phyloP scores from a whole-genome alignment of 148 eudicot genomes.

The Camellia japonica region DNA sequence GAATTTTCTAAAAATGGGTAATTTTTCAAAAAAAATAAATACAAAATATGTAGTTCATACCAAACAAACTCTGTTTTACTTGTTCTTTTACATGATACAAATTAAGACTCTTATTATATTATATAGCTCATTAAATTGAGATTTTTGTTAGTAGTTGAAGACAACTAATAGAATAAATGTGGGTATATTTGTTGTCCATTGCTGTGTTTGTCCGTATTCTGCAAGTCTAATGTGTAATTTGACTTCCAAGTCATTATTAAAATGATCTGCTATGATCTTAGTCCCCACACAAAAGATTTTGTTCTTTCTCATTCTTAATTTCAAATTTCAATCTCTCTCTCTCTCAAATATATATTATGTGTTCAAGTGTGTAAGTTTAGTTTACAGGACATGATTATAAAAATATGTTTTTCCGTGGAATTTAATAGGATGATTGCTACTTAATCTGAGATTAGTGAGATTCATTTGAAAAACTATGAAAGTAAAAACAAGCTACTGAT shows the following conservation, averaged over 20 bases:
- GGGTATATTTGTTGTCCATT: no score
- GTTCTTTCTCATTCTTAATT: background rate
- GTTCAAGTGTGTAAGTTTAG: background rate
- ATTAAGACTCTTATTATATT: no score
- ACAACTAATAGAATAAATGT: no score
- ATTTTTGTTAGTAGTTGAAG: no score
- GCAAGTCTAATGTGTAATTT: background rate
- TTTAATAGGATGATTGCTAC: background rate
- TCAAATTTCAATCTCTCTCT: background rate
- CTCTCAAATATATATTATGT: background rate
- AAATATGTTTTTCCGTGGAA: background rate
- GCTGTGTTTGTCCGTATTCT: no score
- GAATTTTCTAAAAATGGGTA: no score
- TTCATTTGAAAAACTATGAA: background rate
- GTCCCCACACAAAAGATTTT: slow-evolving; percentile 12
- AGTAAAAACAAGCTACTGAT: background rate
- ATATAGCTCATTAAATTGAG: no score
- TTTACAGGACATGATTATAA: background rate
- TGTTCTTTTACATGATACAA: no score
- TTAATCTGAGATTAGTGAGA: background rate
- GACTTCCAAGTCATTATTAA: slow-evolving; percentile 5
- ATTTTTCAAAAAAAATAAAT: no score
- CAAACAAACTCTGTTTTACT: no score
- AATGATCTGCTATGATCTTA: background rate
- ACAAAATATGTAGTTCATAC: no score